phyloP scores from a whole-genome alignment of 805 yeast genomes.

The Monosporozyma aerobia region DNA sequence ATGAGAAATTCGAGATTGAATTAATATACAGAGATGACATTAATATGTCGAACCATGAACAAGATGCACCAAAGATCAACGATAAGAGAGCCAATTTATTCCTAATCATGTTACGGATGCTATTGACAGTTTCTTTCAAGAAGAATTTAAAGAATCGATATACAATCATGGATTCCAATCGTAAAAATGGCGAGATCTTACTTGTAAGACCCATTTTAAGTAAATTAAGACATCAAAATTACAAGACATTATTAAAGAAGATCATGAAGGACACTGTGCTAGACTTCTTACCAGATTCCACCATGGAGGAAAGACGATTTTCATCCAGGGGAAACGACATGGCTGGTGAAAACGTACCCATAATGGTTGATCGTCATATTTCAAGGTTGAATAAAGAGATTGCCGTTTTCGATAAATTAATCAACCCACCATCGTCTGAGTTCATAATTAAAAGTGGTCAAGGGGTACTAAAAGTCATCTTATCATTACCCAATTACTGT shows the following conservation, averaged over 20 bases:
- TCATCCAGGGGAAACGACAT: background rate
- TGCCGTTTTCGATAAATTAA: constrained; percentile 14
- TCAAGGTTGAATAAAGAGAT: constrained; percentile 20
- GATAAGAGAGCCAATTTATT: constrained; percentile 31
- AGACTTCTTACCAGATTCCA: constrained; percentile 14
- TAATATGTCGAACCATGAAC: constrained; percentile 30
- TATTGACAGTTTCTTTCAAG: constrained; percentile 34
- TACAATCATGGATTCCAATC: constrained; percentile 7
- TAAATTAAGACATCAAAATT: constrained; percentile 26
- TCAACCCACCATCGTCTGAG: constrained; percentile 17
- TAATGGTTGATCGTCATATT: constrained; percentile 15
- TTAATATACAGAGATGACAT: constrained; percentile 38
- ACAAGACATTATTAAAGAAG: constrained; percentile 20
- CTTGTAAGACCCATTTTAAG: constrained; percentile 28
- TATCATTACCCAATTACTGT: constrained; percentile 28
- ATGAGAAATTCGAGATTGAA: constrained; percentile 64
- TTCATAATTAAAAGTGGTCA: constrained; percentile 11
- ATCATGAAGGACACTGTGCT: constrained; percentile 20
- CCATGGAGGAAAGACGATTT: constrained; percentile 1
- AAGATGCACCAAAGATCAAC: constrained; percentile 36
- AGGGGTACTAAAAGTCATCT: constrained; percentile 7
- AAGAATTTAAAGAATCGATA: constrained; percentile 25
- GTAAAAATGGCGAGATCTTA: constrained; percentile 14
- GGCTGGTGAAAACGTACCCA: background rate
- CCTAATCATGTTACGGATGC: constrained; percentile 27